Base-by-base conservation (phyloP, 2,329 filamentous ascomycete species). In the Stylonectria norvegica region DNA sequence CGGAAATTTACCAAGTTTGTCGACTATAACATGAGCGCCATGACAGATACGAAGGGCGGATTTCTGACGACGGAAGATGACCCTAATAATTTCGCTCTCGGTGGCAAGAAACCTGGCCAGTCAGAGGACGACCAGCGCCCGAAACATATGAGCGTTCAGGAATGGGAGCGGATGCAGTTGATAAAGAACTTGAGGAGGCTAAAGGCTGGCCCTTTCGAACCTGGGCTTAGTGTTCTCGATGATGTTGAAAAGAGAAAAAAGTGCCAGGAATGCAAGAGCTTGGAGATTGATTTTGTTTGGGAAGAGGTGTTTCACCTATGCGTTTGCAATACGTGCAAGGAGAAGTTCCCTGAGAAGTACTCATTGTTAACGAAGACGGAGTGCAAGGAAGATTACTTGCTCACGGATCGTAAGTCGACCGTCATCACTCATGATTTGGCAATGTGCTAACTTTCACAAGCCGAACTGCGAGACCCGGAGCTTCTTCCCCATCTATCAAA, bases 31-130 rank as follows among this genome's bases (percentile, higher is more conserved):
- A 93, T 98, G 67, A 91, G 86, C 61, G 86, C 91, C 67, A 97
- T 98, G 89, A 94, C 85, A 5, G 93, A 98, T 63, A 97, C 91
- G 1, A 96, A 96, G 61, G 93, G 93, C 47, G 93, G 93, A 1
- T 98, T 98, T 65, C 67, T 98, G 50, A 86, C 85, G n/a, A 77
- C 79, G 1, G 86, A 91, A 47, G 93, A 98, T 59, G 93, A 98
- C 64, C 93, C 93, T 1, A 81, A 85, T 61, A 95, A 95, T 60
- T 84, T 84, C 52, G 87, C 84, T 7, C 79, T 83, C 54, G 73
- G 69, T 5, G 69, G 62, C 7, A 68, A 50, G 63, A 75, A 37
- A 66, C 49, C 52, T 12, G 61, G 45, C 22, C 60, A 56, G 40
- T 45, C 50, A 17, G 60, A 65, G 6, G 64, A 64, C 4, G 54